A percentile compares a stretch with the other conserved stretches of the same genome.
Conservation (phyloP, 1,284 basidiomycete genomes). For the Mycosarcoma maydis region DNA sequence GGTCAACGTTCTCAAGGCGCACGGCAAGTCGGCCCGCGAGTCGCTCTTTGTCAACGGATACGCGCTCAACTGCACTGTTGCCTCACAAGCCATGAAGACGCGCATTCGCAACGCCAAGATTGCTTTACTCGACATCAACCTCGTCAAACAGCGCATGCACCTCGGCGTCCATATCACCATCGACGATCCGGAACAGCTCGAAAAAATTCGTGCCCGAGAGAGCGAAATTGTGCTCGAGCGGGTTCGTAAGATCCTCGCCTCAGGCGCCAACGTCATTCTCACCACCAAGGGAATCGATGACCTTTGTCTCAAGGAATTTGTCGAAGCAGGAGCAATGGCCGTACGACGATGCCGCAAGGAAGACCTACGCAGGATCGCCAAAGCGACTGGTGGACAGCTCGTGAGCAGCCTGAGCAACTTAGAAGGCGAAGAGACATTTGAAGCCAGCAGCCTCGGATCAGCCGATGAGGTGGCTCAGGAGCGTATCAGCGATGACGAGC, state of each 20-base stretch:
- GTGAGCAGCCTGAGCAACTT: constrained; percentile 93
- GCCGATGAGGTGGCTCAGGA: constrained; percentile 98
- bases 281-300: constrained; percentile 99
- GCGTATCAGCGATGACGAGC: constrained; percentile 96
- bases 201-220: constrained; percentile 94
- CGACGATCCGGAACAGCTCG: constrained; percentile 92
- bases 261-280: constrained; percentile 95
- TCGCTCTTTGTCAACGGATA: constrained; percentile 96
- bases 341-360: constrained; percentile 98
- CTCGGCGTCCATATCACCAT: constrained; percentile 97
- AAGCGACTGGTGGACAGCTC: constrained; percentile 93
- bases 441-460: constrained; percentile 84
- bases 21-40: constrained; percentile 94
- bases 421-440: constrained; percentile 98
- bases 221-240: constrained; percentile 95
- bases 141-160: constrained; percentile 97
- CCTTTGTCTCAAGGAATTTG: constrained; percentile 96
- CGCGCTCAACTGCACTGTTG: constrained; percentile 97
- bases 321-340: constrained; percentile 98
- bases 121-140: constrained; percentile 97
- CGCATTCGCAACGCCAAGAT: constrained; percentile 93
- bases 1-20: constrained; percentile 98
- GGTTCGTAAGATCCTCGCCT: constrained; percentile 92
- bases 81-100: constrained; percentile 99
- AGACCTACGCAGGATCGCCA: constrained; percentile 94